Evolutionary conservation across 106 monocot species (phyloP), one percentile per base, ranked within the genome.

Genomic region (Dactylorhiza incarnata): DNA sequence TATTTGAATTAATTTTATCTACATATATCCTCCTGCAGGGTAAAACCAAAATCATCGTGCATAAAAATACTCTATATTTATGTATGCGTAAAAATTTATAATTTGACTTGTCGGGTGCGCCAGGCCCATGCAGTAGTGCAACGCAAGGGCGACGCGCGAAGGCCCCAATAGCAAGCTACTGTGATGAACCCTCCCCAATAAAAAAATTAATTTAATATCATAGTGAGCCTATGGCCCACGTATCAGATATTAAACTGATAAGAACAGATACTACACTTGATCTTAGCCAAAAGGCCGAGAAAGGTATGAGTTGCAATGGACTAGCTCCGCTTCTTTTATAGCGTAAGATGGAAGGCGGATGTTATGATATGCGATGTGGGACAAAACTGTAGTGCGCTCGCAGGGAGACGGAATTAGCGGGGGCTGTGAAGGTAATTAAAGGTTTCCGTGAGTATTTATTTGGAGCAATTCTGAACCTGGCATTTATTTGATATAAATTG

Each of bases 231-330:
- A 37, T 37, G 37, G 37, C 37, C 37, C 37, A 67, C 61, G 61
- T 67, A 67, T 67, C 66, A 67, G 66, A 67, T 67, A 67, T 67
- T 67, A 67, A 67, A 67, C 66, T 67, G 66, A 67, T 67, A 67
- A 67, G 66, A 92, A 92, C 89, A 89, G 89, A 92, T 92, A 92
- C 89, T 92, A 89, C 87, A 92, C 86, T 92, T 89, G 92, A 92
- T 90, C 87, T 90, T 90, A 89, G 87, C 86, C 90, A 90, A 86
- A 93, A 93, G 93, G 93, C 84, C 90, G 93, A 93, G 87, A 90
- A 93, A 90, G 88, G 88, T 93, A 85, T 85, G 46, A 9, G 0
- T 53, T 53, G 1, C 2, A 12, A 3, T 13, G 12, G 12, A 0
- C 12, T 10, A 12, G 3, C 9, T 0, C 53, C 0, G 53, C 53